These are phyloP conservation scores for Pseudogymnoascus sp. DNA, from an alignment of 2,329 filamentous ascomycete species.

Conservation along the genomic window DNA sequence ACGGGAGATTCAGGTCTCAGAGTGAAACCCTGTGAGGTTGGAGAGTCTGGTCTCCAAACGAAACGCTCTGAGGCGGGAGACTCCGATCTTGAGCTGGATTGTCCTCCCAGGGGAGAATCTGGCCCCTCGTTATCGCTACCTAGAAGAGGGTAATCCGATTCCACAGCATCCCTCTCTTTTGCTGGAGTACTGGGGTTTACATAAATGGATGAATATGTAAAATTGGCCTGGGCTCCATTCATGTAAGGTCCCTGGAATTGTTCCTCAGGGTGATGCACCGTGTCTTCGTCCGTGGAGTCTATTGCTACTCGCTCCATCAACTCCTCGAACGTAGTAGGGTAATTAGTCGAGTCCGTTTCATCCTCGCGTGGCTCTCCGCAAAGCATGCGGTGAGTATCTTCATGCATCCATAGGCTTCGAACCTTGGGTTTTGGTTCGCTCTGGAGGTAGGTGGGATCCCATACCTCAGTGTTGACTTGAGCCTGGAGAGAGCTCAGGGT, in stretches of 20 bases:
- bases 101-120: neutral
- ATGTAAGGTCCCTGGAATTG: neutral
- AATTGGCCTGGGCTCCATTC: neutral
- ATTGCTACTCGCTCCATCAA: neutral
- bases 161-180: neutral
- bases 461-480: neutral
- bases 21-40: neutral
- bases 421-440: neutral
- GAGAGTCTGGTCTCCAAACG: neutral
- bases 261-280: too few species aligned
- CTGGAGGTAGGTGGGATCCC: neutral
- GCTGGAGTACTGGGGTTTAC: neutral
- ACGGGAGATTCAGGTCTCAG: neutral
- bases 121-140: neutral
- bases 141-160: neutral
- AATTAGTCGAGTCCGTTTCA: neutral
- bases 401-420: neutral
- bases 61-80: neutral
- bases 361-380: neutral
- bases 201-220: neutral
- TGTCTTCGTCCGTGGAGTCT: neutral
- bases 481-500: too few species aligned
- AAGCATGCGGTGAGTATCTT: neutral
- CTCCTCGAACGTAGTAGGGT: neutral
- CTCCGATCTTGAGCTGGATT: neutral